These are phyloP conservation scores for Epichloe typhina DNA, from an alignment of 2,329 filamentous ascomycete species.

Conservation along the genomic window DNA sequence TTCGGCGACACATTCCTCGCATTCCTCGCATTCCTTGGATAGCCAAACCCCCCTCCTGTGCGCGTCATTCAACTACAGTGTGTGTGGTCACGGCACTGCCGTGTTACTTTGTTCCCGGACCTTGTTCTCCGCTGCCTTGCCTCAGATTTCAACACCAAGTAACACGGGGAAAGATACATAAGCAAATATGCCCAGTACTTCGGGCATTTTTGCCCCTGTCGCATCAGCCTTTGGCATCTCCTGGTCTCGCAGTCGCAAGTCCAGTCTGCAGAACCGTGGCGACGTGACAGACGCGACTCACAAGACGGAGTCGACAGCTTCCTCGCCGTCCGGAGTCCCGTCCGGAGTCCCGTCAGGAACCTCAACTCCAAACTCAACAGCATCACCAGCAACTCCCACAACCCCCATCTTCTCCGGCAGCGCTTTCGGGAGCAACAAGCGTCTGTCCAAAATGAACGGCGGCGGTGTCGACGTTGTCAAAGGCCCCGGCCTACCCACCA, in stretches of 20 bases:
- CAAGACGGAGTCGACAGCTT: slow-evolving; percentile 4
- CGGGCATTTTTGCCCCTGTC: slow-evolving; percentile 18
- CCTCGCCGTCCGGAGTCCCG: slow-evolving; percentile 1
- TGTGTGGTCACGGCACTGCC: not conserved
- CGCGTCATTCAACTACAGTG: not conserved
- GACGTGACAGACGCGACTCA: slow-evolving; percentile 8
- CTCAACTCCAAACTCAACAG: slow-evolving; percentile 6
- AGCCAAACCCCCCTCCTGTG: not conserved
- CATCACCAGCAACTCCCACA: slow-evolving; percentile 6
- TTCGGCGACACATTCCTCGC: too few relatives aligned
- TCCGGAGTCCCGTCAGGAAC: not conserved
- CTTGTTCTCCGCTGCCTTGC: not conserved
- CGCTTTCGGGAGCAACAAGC: slow-evolving; percentile 11
- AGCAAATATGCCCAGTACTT: slow-evolving; percentile 16
- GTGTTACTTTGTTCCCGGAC: not conserved
- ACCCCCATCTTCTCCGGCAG: slow-evolving; percentile 1
- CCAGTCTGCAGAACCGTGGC: slow-evolving; percentile 7
- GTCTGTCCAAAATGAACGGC: slow-evolving; percentile 18
- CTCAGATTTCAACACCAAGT: not conserved
- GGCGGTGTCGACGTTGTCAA: slow-evolving; percentile 18
- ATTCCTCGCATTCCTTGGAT: too few relatives aligned
- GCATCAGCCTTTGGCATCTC: slow-evolving; percentile 23
- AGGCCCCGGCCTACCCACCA: slow-evolving; percentile 17
- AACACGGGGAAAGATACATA: not conserved
- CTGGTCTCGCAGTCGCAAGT: slow-evolving; percentile 13